A percentile compares a stretch with the other conserved stretches of the same genome.
These are phyloP conservation scores for Malus hybrid DNA, from an alignment of 331 rosid genomes.

Conservation along the genomic window DNA sequence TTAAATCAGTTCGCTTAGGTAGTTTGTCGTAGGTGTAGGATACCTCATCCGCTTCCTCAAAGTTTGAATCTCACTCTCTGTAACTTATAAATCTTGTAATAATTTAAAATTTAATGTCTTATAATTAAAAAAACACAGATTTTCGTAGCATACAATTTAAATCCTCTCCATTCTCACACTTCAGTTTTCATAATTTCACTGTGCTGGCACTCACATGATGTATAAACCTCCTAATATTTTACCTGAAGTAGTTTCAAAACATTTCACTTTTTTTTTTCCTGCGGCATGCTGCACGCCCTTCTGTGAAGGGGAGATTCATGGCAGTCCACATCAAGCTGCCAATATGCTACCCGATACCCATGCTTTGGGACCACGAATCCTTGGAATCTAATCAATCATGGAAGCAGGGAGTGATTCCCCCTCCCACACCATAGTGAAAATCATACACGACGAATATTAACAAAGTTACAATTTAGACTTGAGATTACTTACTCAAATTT, in stretches of 20 bases:
- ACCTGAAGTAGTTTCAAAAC: background rate
- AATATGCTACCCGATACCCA: background rate
- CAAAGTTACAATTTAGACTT: background rate
- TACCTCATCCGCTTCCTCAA: too few relatives aligned
- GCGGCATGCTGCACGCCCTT: background rate
- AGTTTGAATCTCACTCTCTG: too few relatives aligned
- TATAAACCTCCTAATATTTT: background rate
- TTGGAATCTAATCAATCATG: constrained; percentile 7
- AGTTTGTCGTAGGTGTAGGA: too few relatives aligned
- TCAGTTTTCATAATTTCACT: too few relatives aligned
- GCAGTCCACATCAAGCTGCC: constrained; percentile 10
- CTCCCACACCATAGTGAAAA: background rate
- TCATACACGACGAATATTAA: background rate
- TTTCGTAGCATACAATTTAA: too few relatives aligned
- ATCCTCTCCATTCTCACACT: too few relatives aligned
- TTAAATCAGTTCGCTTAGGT: too few relatives aligned
- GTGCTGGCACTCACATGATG: background rate
- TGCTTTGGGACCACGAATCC: constrained; percentile 12
- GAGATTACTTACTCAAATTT: background rate
- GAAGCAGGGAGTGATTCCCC: background rate
- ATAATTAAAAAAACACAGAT: too few relatives aligned
- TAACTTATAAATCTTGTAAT: too few relatives aligned
- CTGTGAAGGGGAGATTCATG: background rate
- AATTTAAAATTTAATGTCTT: too few relatives aligned
- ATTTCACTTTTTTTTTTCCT: background rate